Percentiles rank a stretch among this genome's conserved stretches.
phyloP scores from a whole-genome alignment of 208 protist genomes.

The Trypanosomatidae sp. region DNA sequence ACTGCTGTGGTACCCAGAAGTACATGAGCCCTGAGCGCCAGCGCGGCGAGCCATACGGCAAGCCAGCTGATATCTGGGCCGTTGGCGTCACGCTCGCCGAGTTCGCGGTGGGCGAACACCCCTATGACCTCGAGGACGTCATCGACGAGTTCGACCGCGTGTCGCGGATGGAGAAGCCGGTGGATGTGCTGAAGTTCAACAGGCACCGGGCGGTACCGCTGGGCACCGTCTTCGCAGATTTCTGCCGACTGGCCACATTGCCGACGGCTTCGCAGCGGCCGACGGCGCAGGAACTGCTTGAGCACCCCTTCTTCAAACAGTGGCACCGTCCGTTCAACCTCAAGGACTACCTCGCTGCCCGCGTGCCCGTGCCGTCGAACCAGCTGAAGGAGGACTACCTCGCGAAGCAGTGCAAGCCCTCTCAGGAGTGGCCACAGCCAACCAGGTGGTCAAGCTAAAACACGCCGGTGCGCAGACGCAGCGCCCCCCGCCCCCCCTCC shows the following conservation, averaged over 20 bases:
- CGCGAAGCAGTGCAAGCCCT: conserved; percentile 16
- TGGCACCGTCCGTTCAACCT: conserved; percentile 75
- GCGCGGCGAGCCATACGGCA: conserved; percentile 72
- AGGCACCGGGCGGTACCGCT: conserved; percentile 37
- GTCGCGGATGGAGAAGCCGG: conserved; percentile 42
- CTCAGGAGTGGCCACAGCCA: background rate
- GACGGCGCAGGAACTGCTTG: conserved; percentile 79
- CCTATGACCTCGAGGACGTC: conserved; percentile 58
- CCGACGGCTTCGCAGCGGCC: conserved; percentile 58
- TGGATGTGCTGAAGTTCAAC: conserved; percentile 43
- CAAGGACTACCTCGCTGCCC: conserved; percentile 60
- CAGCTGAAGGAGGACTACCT: conserved; percentile 46
- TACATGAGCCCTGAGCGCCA: conserved; percentile 93
- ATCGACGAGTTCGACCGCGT: conserved; percentile 72
- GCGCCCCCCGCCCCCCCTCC: no score
- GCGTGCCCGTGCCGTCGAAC: conserved; percentile 50
- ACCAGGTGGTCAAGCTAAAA: background rate
- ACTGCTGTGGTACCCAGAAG: conserved; percentile 83
- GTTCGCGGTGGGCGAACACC: conserved; percentile 84
- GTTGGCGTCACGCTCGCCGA: conserved; percentile 88
- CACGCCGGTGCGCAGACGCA: background rate
- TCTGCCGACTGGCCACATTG: conserved; percentile 65
- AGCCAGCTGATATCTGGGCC: conserved; percentile 87
- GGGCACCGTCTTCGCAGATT: conserved; percentile 64
- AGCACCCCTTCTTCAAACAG: conserved; percentile 89